phyloP scores from a whole-genome alignment of 805 yeast genomes.

The Teunomyces atbi region DNA sequence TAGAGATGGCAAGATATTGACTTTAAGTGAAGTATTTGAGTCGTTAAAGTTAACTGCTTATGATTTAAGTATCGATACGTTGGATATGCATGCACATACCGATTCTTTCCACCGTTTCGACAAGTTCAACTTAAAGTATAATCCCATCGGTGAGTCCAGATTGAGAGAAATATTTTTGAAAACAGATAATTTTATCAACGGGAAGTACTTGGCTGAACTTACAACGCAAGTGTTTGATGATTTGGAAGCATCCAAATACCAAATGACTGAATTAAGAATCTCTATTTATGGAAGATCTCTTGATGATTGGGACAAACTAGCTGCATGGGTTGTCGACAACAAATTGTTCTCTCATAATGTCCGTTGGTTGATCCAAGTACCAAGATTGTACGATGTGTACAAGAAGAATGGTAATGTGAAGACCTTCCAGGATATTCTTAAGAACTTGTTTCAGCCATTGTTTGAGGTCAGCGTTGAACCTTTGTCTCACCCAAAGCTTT shows the following conservation, averaged over 20 bases:
- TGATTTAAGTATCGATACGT: slow-evolving; percentile 91
- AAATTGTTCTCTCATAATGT: slow-evolving; percentile 89
- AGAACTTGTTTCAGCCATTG: slow-evolving; percentile 80
- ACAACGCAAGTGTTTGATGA: slow-evolving; percentile 93
- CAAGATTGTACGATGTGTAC: slow-evolving; percentile 88
- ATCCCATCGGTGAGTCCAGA: slow-evolving; percentile 98
- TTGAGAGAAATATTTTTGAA: slow-evolving; percentile 92
- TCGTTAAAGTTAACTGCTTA: slow-evolving; percentile 90
- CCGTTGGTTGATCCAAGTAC: slow-evolving; percentile 95
- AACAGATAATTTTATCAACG: slow-evolving; percentile 90
- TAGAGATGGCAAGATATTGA: slow-evolving; percentile 87
- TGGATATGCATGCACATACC: slow-evolving; percentile 99
- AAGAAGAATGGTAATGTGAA: slow-evolving; percentile 68
- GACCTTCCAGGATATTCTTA: slow-evolving; percentile 72
- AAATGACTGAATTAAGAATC: slow-evolving; percentile 95
- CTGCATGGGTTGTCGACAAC: slow-evolving; percentile 93
- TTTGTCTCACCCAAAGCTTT: slow-evolving; percentile 81
- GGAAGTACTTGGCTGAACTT: slow-evolving; percentile 87
- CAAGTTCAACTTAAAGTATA: slow-evolving; percentile 93
- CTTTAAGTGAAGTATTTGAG: slow-evolving; percentile 86
- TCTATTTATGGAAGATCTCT: slow-evolving; percentile 88
- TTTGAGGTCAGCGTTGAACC: slow-evolving; percentile 91
- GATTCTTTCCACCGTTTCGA: slow-evolving; percentile 98
- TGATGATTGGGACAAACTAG: slow-evolving; percentile 94
- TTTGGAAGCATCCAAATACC: slow-evolving; percentile 92